Percentiles rank a stretch among this genome's conserved stretches.
These are phyloP conservation scores for Coemansia sp. DNA, from an alignment of 192 early-diverging fungal genomes.

Conservation along the genomic window DNA sequence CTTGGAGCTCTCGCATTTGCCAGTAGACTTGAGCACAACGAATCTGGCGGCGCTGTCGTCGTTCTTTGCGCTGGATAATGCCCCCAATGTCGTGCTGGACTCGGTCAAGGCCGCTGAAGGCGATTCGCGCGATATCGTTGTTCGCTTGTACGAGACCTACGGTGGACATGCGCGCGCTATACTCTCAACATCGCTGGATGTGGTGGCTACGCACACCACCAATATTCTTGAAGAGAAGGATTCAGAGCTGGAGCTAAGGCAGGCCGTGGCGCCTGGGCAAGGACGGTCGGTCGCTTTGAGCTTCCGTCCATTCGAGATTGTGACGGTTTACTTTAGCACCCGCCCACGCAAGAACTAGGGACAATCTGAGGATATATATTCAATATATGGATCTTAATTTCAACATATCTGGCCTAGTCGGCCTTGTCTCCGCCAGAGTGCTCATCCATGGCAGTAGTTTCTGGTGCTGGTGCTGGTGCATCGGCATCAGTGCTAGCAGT, in stretches of 20 bases:
- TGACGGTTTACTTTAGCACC: constrained; percentile 21
- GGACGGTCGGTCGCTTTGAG: constrained; percentile 13
- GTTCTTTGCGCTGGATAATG: constrained; percentile 26
- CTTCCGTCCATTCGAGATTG: constrained; percentile 46
- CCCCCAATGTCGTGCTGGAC: constrained; percentile 84
- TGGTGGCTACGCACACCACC: constrained; percentile 17
- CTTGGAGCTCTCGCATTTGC: constrained; percentile 64
- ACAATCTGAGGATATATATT: neutral
- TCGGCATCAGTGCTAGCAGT: neutral
- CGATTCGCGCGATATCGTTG: constrained; percentile 66
- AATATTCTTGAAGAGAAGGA: constrained; percentile 46
- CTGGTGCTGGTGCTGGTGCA: neutral
- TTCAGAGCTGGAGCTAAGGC: neutral
- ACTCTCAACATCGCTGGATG: constrained; percentile 24
- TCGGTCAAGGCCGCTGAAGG: constrained; percentile 88
- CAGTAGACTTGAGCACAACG: constrained; percentile 22
- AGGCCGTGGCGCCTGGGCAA: neutral
- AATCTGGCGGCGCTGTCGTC: neutral
- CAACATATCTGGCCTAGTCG: neutral
- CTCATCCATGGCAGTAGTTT: neutral
- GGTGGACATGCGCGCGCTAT: constrained; percentile 65
- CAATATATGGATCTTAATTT: neutral
- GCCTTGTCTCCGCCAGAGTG: neutral
- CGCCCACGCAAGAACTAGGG: neutral
- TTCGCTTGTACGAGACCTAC: constrained; percentile 90